Evolutionary conservation across 768 basidiomycete species (phyloP), one percentile per base, ranked within the genome.

Genomic region (Agaricus sinodeliciosus): DNA sequence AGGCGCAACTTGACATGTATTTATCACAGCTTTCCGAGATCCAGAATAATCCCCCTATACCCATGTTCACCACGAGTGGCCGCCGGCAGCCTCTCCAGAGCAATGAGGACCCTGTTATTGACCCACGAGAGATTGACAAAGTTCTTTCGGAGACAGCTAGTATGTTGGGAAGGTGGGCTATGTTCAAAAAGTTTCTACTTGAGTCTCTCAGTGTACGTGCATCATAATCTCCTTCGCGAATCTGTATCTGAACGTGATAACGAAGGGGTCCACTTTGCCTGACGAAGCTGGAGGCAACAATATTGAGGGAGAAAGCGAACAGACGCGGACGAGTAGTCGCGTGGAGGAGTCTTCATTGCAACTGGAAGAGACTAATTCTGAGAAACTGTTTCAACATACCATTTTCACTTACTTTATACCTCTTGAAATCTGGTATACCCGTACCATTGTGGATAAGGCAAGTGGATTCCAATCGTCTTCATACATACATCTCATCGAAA

Each of bases 111-210:
- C 76, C 77, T 0, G 64, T 68, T 5, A 71, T 89, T 3, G 94
- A 98, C 65, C 87, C 90, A 11, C 79, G 92, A 51, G 95, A 98
- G 64, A 83, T 96, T 9, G 95, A 99, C 70, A 89, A 85, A 63
- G 74, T 90, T 0, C 62, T 96, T n/a, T 84, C 88, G 1, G 96
- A 98, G 67, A 68, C 90, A 8, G 83, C 93, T 12, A 87, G 86
- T 3, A 93, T 99, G 82, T 84, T 88, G 31, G 85, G 94, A 19
- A 75, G 95, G 49, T 99, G 95, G 95, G 82, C 81, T 58, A 66
- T 98, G 57, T 94, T 97, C 69, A 79, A 85, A 49, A 86, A 89
- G 52, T 99, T 97, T 65, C 73, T 97, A 15, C 73, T 81, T 28
- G 87, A 89, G 47, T 77, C 86, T 28, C 66, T 94, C 8, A 75